A percentile compares a stretch with the other conserved stretches of the same genome.
Conservation (phyloP, 2,329 filamentous ascomycete genomes). For the Fusarium veterinarium region DNA sequence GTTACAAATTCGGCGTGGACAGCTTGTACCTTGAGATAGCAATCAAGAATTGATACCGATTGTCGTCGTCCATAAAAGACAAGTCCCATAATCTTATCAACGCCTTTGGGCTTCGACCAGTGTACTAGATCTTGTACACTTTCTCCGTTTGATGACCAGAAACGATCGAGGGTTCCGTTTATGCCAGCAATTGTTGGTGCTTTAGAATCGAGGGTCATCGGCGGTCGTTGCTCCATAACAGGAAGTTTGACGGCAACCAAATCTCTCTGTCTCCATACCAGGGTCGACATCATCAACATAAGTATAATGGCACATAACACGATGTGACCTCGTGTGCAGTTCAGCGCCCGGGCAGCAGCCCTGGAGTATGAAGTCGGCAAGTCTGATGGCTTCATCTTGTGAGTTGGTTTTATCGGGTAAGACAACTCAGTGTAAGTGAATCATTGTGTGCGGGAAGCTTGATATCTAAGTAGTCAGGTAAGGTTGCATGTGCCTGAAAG, state of each 20-base stretch:
- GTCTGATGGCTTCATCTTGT: constrained; percentile 26
- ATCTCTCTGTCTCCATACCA: constrained; percentile 33
- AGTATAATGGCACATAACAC: constrained; percentile 29
- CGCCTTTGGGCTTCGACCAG: constrained; percentile 31
- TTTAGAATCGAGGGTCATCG: background rate
- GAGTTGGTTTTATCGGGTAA: background rate
- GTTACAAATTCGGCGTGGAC: background rate
- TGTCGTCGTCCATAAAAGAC: constrained; percentile 59
- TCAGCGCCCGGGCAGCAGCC: background rate
- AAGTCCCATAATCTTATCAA: constrained; percentile 55
- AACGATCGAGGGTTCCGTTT: constrained; percentile 23
- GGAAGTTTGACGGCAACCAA: constrained; percentile 23
- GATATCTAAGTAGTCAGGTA: constrained; percentile 22
- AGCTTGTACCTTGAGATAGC: constrained; percentile 55
- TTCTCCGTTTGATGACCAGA: constrained; percentile 41
- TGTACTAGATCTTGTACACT: constrained; percentile 27
- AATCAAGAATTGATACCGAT: constrained; percentile 59
- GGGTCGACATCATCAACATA: constrained; percentile 33
- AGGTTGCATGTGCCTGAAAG: background rate
- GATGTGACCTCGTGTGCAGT: constrained; percentile 28
- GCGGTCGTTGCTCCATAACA: constrained; percentile 12
- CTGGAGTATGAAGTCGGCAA: background rate
- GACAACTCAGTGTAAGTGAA: background rate
- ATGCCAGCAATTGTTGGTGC: background rate
- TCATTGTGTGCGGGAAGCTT: background rate